A percentile compares a stretch with the other conserved stretches of the same genome.
Conservation (phyloP, 2,329 filamentous ascomycete species). For the Mycosphaerella sp. region DNA sequence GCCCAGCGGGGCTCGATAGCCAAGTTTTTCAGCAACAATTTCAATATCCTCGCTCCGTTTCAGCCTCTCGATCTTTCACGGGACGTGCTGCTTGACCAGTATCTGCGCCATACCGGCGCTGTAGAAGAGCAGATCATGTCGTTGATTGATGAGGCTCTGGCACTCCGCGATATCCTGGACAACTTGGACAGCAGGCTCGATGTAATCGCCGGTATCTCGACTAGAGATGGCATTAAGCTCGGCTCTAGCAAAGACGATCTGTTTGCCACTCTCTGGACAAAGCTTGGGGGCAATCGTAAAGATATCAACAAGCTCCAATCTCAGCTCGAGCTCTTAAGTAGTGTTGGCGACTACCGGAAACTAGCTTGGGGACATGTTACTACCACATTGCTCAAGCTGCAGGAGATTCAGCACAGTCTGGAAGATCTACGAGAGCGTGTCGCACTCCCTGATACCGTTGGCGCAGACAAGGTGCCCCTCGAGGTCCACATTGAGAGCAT, state of each 20-base stretch:
- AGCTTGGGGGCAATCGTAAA: conserved; percentile 62
- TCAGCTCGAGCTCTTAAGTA: conserved; percentile 58
- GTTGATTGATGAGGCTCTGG: conserved; percentile 65
- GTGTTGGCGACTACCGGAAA: conserved; percentile 61
- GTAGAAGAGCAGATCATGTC: conserved; percentile 63
- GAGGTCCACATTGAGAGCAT: conserved; percentile 72
- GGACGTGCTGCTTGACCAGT: conserved; percentile 62
- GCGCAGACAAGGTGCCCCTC: conserved; percentile 54
- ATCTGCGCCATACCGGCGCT: conserved; percentile 63
- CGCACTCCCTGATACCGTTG: conserved; percentile 57
- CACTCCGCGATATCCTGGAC: conserved; percentile 58
- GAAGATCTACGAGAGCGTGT: conserved; percentile 67
- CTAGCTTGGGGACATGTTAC: conserved; percentile 63
- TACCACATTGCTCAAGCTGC: conserved; percentile 63
- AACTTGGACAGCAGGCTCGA: conserved; percentile 64
- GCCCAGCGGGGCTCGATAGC: conserved; percentile 37
- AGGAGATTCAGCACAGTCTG: conserved; percentile 64
- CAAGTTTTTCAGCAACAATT: conserved; percentile 39
- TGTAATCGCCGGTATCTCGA: conserved; percentile 63
- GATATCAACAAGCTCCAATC: conserved; percentile 56
- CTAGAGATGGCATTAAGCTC: conserved; percentile 56
- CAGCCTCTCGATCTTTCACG: conserved; percentile 54
- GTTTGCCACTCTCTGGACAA: conserved; percentile 65
- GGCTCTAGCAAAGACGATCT: conserved; percentile 58
- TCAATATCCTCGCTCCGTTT: conserved; percentile 55